phyloP scores from a whole-genome alignment of 495 filamentous ascomycete genomes.

The Penicillium argentinense region DNA sequence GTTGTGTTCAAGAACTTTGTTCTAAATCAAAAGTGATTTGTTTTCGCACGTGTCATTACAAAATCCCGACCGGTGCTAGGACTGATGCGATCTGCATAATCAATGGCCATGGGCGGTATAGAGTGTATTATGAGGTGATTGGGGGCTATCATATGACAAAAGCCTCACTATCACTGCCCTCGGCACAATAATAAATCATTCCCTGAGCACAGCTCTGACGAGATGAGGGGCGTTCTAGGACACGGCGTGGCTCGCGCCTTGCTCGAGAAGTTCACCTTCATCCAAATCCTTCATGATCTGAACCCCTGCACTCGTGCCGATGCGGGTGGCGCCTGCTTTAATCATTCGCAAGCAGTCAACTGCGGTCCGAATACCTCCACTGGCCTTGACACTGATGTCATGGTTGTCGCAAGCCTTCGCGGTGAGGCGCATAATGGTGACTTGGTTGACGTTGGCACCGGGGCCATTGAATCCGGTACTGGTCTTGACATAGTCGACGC shows the following conservation, averaged over 20 bases:
- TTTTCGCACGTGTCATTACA: too few relatives aligned
- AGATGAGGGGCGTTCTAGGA: conserved; percentile 4
- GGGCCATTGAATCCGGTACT: conserved; percentile 66
- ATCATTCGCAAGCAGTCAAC: conserved; percentile 56
- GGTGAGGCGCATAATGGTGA: conserved; percentile 56
- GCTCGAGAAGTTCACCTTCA: conserved; percentile 23
- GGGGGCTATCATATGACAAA: too few relatives aligned
- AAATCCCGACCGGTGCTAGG: too few relatives aligned
- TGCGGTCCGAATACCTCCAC: conserved; percentile 58
- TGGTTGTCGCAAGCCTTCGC: conserved; percentile 34
- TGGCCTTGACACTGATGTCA: conserved; percentile 62
- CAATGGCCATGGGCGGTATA: too few relatives aligned
- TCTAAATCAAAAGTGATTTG: too few relatives aligned
- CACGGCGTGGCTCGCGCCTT: conserved; percentile 16
- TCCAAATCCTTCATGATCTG: conserved; percentile 53
- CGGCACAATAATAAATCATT: neutral
- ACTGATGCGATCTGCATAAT: too few relatives aligned
- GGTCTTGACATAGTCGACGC: conserved; percentile 68
- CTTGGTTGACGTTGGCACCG: conserved; percentile 56
- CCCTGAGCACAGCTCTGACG: neutral
- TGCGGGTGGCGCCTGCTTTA: conserved; percentile 62
- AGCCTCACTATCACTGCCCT: too few relatives aligned
- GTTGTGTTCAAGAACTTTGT: too few relatives aligned
- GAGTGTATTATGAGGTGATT: too few relatives aligned
- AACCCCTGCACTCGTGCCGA: conserved; percentile 62